Percentiles rank a stretch among this genome's conserved stretches.
Evolutionary conservation across 2,329 filamentous ascomycete genomes (phyloP).

Genomic region (Botryotinia convoluta): DNA sequence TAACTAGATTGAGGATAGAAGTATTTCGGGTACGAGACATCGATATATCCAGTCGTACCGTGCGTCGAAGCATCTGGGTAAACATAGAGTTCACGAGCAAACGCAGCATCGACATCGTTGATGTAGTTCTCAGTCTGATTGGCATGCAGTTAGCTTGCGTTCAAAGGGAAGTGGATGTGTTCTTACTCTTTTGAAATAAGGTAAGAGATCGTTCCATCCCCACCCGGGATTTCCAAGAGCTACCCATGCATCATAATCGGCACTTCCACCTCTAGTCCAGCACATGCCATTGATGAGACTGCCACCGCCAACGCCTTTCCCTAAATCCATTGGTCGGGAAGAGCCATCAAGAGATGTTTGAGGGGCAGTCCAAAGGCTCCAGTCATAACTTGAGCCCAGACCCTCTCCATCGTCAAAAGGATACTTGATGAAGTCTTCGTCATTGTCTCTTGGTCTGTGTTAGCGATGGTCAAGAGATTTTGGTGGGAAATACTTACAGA

Average conservation of each 20-base stretch:
- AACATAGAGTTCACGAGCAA: constrained; percentile 32
- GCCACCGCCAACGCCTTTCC: constrained; percentile 40
- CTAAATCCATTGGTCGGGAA: constrained; percentile 29
- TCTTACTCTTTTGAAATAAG: constrained; percentile 43
- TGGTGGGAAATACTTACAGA: constrained; percentile 22
- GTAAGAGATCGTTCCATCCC: constrained; percentile 41
- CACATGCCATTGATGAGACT: constrained; percentile 44
- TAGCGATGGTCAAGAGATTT: neutral
- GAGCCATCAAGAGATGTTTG: constrained; percentile 38
- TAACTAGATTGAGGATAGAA: constrained; percentile 44
- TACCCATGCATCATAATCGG: constrained; percentile 42
- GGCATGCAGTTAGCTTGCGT: neutral
- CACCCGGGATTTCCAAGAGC: constrained; percentile 41
- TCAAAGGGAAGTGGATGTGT: neutral
- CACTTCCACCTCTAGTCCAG: constrained; percentile 28
- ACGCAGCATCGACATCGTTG: constrained; percentile 28
- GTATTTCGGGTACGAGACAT: constrained; percentile 42
- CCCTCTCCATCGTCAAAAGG: constrained; percentile 32
- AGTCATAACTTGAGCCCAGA: constrained; percentile 43
- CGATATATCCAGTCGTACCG: constrained; percentile 40
- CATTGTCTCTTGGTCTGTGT: constrained; percentile 26
- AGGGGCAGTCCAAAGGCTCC: constrained; percentile 42
- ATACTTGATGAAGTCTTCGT: constrained; percentile 31
- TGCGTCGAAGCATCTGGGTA: constrained; percentile 37
- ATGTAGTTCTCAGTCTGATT: constrained; percentile 42